Evolutionary conservation across 805 yeast species (phyloP).

Genomic region (Yarrowia keelungensis): DNA sequence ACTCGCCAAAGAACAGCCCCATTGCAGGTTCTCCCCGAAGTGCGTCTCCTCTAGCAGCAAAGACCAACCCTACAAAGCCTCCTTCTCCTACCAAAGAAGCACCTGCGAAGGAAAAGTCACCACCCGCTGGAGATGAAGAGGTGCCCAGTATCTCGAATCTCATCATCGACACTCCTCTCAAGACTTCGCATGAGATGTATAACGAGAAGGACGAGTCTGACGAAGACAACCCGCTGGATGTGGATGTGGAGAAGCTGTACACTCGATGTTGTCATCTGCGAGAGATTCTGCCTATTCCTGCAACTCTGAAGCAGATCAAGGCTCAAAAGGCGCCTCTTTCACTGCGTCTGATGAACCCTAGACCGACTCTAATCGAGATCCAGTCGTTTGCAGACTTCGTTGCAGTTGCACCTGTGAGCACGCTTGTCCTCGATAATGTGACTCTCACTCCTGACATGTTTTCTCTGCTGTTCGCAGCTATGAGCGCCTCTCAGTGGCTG

Average conservation of each 20-base stretch:
- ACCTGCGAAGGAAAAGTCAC: neutral
- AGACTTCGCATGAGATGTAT: slow-evolving; percentile 31
- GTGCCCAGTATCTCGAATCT: slow-evolving; percentile 32
- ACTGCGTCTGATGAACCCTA: slow-evolving; percentile 78
- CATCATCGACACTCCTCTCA: slow-evolving; percentile 34
- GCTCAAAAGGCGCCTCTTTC: slow-evolving; percentile 80
- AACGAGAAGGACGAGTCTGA: slow-evolving; percentile 26
- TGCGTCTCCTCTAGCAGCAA: slow-evolving; percentile 8
- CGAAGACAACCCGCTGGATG: slow-evolving; percentile 31
- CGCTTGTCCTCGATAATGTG: slow-evolving; percentile 81
- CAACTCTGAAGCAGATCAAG: slow-evolving; percentile 80
- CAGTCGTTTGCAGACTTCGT: slow-evolving; percentile 88
- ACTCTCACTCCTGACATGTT: slow-evolving; percentile 77
- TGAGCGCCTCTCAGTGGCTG: slow-evolving; percentile 68
- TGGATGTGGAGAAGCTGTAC: slow-evolving; percentile 56
- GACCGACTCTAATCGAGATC: slow-evolving; percentile 87
- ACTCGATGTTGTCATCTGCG: slow-evolving; percentile 93
- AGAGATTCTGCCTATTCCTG: slow-evolving; percentile 91
- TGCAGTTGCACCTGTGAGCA: slow-evolving; percentile 80
- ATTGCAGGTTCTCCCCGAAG: slow-evolving; percentile 5
- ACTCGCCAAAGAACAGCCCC: slow-evolving; percentile 9
- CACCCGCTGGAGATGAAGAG: slow-evolving; percentile 17
- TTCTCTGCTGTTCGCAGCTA: slow-evolving; percentile 70
- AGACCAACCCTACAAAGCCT: neutral
- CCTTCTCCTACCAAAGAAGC: slow-evolving; percentile 15